Evolutionary conservation across 2,329 filamentous ascomycete genomes (phyloP).

Genomic region (Aspergillus sp.): DNA sequence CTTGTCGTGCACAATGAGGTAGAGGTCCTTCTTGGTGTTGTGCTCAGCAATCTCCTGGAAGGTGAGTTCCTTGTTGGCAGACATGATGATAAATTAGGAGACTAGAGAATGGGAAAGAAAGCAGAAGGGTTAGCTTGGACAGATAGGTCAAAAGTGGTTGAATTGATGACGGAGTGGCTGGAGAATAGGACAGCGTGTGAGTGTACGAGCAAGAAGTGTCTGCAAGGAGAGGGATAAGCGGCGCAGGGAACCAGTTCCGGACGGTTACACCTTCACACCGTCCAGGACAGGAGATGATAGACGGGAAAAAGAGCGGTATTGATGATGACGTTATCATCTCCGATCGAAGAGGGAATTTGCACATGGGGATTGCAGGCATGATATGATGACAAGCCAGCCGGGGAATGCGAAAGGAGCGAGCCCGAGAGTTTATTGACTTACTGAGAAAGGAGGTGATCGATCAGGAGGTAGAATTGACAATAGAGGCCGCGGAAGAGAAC

Average conservation of each 20-base stretch:
- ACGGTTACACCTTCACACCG: neutral
- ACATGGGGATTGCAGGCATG: neutral
- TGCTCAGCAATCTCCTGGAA: slow-evolving; percentile 80
- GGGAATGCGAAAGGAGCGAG: neutral
- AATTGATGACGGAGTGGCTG: neutral
- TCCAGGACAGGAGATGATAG: neutral
- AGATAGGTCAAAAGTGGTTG: neutral
- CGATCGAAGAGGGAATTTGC: neutral
- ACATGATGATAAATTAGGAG: slow-evolving; percentile 42
- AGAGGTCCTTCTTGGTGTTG: slow-evolving; percentile 90
- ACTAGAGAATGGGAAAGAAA: neutral
- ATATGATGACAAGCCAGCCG: neutral
- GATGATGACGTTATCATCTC: neutral
- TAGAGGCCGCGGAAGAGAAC: neutral
- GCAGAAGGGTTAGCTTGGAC: slow-evolving; percentile 1
- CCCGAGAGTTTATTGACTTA: neutral
- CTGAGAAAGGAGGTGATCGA: neutral
- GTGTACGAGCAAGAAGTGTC: neutral
- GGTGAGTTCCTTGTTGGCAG: slow-evolving; percentile 63
- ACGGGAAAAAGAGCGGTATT: neutral
- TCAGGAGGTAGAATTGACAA: neutral
- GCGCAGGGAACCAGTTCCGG: neutral
- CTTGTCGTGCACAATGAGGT: slow-evolving; percentile 90
- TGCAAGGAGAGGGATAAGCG: neutral
- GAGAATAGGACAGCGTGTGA: neutral